A percentile compares a stretch with the other conserved stretches of the same genome.
Evolutionary conservation across 2,329 filamentous ascomycete species (phyloP).

Genomic region (Fusarium napiforme): DNA sequence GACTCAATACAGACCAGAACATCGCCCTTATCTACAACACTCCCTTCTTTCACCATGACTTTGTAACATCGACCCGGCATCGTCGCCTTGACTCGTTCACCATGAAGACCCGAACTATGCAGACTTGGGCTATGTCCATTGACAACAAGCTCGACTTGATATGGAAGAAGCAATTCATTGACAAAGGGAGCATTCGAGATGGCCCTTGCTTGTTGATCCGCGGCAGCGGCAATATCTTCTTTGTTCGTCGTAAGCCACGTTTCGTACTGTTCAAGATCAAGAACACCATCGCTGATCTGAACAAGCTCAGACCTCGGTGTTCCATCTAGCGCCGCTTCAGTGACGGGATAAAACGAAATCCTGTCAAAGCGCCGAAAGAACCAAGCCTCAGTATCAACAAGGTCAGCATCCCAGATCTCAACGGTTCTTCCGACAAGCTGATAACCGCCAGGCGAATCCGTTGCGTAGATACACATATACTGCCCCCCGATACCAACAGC

Average conservation of each 20-base stretch:
- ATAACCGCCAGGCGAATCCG: slow-evolving; percentile 52
- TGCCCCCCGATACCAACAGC: slow-evolving; percentile 52
- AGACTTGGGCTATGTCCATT: neutral
- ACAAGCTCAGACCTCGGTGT: slow-evolving; percentile 42
- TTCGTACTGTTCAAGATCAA: slow-evolving; percentile 49
- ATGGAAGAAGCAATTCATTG: slow-evolving; percentile 45
- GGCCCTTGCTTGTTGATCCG: slow-evolving; percentile 36
- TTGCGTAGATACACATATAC: slow-evolving; percentile 54
- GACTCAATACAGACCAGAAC: slow-evolving; percentile 50
- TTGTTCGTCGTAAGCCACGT: slow-evolving; percentile 46
- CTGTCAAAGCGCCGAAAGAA: slow-evolving; percentile 49
- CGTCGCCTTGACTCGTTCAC: slow-evolving; percentile 46
- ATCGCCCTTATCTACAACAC: slow-evolving; percentile 44
- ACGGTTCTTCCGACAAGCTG: slow-evolving; percentile 52
- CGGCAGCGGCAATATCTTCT: slow-evolving; percentile 39
- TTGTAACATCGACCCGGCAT: slow-evolving; percentile 52
- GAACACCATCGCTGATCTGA: slow-evolving; percentile 38
- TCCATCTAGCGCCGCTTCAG: slow-evolving; percentile 45
- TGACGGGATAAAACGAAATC: slow-evolving; percentile 48
- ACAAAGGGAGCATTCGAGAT: slow-evolving; percentile 45
- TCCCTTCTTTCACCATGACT: slow-evolving; percentile 43
- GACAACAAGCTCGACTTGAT: slow-evolving; percentile 23
- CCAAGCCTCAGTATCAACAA: slow-evolving; percentile 35
- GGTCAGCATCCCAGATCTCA: slow-evolving; percentile 47
- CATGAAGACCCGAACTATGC: slow-evolving; percentile 6